Conservation (phyloP, 108 stramenopile species). For the Cyclostephanos tholiformis region DNA sequence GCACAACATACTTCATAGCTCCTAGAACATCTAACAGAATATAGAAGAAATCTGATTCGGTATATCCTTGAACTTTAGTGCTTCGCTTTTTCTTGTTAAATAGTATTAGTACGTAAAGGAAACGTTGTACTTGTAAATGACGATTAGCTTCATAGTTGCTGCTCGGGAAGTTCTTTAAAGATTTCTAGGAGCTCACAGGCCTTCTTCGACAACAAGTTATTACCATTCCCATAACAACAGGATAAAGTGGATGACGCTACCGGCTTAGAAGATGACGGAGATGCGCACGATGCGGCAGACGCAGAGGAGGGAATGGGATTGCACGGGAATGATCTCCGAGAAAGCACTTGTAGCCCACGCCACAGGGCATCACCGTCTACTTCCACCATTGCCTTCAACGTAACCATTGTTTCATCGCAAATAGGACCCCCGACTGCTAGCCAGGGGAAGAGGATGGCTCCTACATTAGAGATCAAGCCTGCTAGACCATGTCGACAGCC, state of each 20-base stretch:
- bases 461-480: slow-evolving; percentile 36
- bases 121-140: background rate
- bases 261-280: background rate
- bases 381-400: slow-evolving; percentile 46
- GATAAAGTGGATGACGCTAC: background rate
- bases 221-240: background rate
- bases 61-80: background rate
- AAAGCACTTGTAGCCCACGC: slow-evolving; percentile 39
- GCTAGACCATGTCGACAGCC: slow-evolving; percentile 32
- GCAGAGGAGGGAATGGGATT: slow-evolving; percentile 21
- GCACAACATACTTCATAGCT: slow-evolving; percentile 2
- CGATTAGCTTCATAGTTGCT: slow-evolving; percentile 2
- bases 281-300: background rate
- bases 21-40: background rate
- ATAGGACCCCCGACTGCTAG: slow-evolving; percentile 27
- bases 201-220: slow-evolving; percentile 11
- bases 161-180: slow-evolving; percentile 39
- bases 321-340: slow-evolving; percentile 28
- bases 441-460: slow-evolving; percentile 49
- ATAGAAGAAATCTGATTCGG: background rate
- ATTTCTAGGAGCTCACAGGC: slow-evolving; percentile 32
- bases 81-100: background rate
- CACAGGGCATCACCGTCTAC: slow-evolving; percentile 51
- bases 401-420: slow-evolving; percentile 25
- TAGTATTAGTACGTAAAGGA: background rate